Percentiles rank a stretch among this genome's conserved stretches.
Conservation (phyloP, 257 asterid genomes). For the Nicotiana undulata region DNA sequence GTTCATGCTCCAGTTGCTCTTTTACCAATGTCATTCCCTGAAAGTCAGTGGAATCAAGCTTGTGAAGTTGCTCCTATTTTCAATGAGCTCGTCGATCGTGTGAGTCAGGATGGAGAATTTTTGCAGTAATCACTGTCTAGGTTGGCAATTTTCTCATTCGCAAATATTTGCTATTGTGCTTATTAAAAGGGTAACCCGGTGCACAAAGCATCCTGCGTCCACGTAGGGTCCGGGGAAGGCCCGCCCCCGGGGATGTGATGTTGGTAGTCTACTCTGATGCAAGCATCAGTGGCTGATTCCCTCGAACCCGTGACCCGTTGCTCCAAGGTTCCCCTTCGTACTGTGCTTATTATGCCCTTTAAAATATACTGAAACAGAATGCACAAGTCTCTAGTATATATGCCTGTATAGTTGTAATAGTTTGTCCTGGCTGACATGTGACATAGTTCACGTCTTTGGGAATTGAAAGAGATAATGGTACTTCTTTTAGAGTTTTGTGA, state of each 20-base stretch:
- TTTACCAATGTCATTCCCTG: constrained; percentile 74
- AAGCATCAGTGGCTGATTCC: too few species aligned
- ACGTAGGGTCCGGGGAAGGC: too few species aligned
- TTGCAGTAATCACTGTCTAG: constrained; percentile 87
- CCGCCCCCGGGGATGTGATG: too few species aligned
- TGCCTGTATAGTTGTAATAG: too few species aligned
- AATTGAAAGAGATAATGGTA: not conserved
- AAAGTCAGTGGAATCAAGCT: constrained; percentile 70
- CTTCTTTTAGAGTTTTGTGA: not conserved
- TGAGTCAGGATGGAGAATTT: constrained; percentile 77
- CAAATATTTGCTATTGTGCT: not conserved
- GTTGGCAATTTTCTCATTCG: constrained; percentile 21
- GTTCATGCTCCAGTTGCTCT: constrained; percentile 87
- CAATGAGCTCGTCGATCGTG: constrained; percentile 87
- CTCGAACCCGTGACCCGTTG: too few species aligned
- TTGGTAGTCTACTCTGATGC: too few species aligned
- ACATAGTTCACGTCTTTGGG: not conserved
- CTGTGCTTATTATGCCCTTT: not conserved
- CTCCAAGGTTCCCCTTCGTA: too few species aligned
- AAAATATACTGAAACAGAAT: not conserved
- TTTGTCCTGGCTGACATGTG: not conserved
- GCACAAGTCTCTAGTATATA: not conserved
- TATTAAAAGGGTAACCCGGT: too few species aligned
- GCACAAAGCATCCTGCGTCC: too few species aligned
- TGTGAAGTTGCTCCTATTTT: constrained; percentile 94